Conservation (phyloP, 139 green algal genomes). For the Ettlia oleoabundans region DNA sequence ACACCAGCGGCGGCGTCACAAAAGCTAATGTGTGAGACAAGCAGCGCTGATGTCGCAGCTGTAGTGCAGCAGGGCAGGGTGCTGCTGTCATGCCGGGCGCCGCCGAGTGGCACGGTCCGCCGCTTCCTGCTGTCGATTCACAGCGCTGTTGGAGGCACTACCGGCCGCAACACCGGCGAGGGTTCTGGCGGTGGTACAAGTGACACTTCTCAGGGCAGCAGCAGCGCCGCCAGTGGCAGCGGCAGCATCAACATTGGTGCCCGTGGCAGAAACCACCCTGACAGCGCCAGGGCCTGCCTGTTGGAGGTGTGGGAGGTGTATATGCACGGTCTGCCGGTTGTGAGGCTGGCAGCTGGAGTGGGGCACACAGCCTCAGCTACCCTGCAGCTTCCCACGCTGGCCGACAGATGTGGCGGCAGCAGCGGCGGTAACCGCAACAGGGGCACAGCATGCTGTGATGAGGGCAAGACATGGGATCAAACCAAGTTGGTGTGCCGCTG, state of each 20-base stretch:
- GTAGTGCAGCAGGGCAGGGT: no score
- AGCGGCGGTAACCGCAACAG: no score
- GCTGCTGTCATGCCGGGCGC: background rate
- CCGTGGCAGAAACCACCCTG: background rate
- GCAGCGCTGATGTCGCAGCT: no score
- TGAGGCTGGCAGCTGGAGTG: background rate
- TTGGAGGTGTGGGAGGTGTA: slow-evolving; percentile 20
- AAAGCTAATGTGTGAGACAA: no score
- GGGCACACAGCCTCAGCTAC: background rate
- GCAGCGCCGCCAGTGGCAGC: no score
- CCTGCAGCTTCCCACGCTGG: background rate
- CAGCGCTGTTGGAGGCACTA: background rate
- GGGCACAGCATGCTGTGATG: no score
- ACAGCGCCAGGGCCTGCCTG: background rate
- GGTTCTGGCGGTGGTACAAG: no score
- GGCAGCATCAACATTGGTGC: background rate
- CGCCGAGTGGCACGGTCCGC: background rate
- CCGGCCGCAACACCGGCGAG: background rate
- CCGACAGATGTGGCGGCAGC: background rate
- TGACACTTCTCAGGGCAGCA: no score
- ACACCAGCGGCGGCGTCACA: no score
- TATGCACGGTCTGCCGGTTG: background rate
- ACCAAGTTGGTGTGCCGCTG: background rate
- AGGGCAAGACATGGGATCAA: no score
- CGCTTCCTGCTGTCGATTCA: background rate